Conservation (phyloP, 345 rosid genomes). For the Orychophragmus violaceus region DNA sequence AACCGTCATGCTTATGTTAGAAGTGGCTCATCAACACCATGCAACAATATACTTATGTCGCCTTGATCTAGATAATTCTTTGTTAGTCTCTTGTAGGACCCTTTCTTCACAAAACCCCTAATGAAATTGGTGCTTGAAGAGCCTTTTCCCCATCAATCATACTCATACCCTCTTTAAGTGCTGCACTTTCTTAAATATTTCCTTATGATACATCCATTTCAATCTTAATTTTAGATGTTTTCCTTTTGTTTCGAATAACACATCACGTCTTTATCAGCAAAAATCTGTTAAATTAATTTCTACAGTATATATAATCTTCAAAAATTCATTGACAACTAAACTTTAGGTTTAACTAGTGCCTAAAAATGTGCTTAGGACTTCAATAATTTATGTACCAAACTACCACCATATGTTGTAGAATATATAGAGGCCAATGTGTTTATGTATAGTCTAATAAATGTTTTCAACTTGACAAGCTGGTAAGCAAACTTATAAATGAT, state of each 20-base stretch:
- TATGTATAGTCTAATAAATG: background rate
- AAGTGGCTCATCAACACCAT: slow-evolving; percentile 28
- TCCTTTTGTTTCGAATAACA: slow-evolving; percentile 18
- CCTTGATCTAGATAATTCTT: slow-evolving; percentile 13
- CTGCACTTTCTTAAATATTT: slow-evolving; percentile 17
- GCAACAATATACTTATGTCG: background rate
- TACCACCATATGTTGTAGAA: background rate
- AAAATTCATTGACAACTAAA: background rate
- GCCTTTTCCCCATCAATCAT: slow-evolving; percentile 20
- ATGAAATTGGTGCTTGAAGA: slow-evolving; percentile 23
- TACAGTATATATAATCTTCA: background rate
- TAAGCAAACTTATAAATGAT: background rate
- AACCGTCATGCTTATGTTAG: slow-evolving; percentile 37
- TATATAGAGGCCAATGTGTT: background rate
- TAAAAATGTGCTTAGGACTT: no score
- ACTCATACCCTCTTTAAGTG: slow-evolving; percentile 23
- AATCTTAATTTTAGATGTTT: background rate
- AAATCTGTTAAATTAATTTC: background rate
- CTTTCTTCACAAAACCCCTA: slow-evolving; percentile 18
- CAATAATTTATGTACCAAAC: slow-evolving; percentile 8
- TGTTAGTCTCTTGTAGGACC: slow-evolving; percentile 32
- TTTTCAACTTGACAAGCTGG: background rate
- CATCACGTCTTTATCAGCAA: slow-evolving; percentile 2
- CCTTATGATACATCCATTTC: slow-evolving; percentile 19
- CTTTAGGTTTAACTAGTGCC: no score